phyloP scores from a whole-genome alignment of 352 stramenopile genomes.

The Phytophthora tubulina region DNA sequence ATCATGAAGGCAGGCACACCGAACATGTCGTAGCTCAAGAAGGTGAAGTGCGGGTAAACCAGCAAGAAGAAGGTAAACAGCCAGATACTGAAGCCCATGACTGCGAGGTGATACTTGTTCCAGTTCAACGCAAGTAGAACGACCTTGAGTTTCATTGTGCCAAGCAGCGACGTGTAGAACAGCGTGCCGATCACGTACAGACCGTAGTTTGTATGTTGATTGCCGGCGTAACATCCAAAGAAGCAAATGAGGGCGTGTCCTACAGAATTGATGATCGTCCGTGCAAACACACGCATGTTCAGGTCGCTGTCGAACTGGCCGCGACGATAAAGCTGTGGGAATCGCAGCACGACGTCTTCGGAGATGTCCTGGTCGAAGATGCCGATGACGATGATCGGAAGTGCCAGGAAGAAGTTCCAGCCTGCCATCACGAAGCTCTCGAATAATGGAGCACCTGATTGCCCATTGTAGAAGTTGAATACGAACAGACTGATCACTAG shows the following conservation, averaged over 20 bases:
- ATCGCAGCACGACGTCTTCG: conserved; percentile 52
- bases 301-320: conserved; percentile 67
- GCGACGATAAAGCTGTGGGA: conserved; percentile 65
- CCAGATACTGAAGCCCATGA: conserved; percentile 63
- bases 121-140: conserved; percentile 67
- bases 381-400: conserved; percentile 91
- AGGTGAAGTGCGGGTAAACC: conserved; percentile 72
- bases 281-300: conserved; percentile 64
- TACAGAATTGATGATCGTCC: conserved; percentile 64
- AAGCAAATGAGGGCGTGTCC: conserved; percentile 69
- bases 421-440: conserved; percentile 83
- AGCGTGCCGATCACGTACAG: conserved; percentile 67
- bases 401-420: conserved; percentile 90
- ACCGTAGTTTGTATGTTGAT: conserved; percentile 32
- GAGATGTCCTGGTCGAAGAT: conserved; percentile 80
- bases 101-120: conserved; percentile 66
- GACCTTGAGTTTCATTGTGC: conserved; percentile 81
- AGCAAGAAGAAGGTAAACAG: conserved; percentile 78
- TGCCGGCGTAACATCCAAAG: conserved; percentile 56
- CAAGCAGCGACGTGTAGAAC: conserved; percentile 73
- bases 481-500: conserved; percentile 94
- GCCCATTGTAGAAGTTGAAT: conserved; percentile 93
- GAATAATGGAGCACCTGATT: conserved; percentile 87
- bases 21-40: conserved; percentile 76
- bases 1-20: conserved; percentile 60